phyloP scores from a whole-genome alignment of 192 early-diverging fungal genomes.

The Umbelopsis sp. region DNA sequence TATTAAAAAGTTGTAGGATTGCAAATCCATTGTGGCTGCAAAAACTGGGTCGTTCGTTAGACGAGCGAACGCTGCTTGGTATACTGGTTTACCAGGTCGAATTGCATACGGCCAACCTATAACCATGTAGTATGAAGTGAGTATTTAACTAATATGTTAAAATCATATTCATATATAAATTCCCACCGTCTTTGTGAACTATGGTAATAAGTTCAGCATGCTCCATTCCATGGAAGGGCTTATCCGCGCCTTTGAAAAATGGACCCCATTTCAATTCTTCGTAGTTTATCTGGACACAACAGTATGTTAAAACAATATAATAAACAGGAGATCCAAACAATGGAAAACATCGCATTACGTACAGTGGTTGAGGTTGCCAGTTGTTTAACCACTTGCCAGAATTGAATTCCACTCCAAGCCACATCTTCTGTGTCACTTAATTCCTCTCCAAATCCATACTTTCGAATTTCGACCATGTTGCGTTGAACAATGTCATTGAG shows the following conservation, averaged over 20 bases:
- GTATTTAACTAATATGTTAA: not conserved
- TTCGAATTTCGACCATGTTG: constrained; percentile 85
- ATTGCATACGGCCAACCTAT: constrained; percentile 83
- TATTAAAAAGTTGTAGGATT: constrained; percentile 61
- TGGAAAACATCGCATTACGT: constrained; percentile 18
- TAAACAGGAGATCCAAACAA: no score
- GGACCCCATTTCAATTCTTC: constrained; percentile 81
- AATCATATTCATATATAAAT: not conserved
- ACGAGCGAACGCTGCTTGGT: constrained; percentile 74
- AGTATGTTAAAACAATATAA: not conserved
- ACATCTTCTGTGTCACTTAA: constrained; percentile 38
- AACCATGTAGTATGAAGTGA: not conserved
- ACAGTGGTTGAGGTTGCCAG: constrained; percentile 61
- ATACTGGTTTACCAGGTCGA: constrained; percentile 83
- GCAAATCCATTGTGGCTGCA: constrained; percentile 78
- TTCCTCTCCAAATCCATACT: constrained; percentile 80
- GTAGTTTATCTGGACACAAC: constrained; percentile 61
- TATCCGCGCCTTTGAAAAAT: constrained; percentile 86
- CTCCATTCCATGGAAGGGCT: constrained; percentile 83
- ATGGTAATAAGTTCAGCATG: constrained; percentile 87
- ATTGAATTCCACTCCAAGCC: constrained; percentile 86
- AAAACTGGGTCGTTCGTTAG: constrained; percentile 72
- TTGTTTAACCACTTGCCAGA: constrained; percentile 83
- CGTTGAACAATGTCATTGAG: constrained; percentile 82
- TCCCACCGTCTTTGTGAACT: constrained; percentile 67